Evolutionary conservation across 305 asterid genomes (phyloP).

Genomic region (Fraxinus angustifolia): DNA sequence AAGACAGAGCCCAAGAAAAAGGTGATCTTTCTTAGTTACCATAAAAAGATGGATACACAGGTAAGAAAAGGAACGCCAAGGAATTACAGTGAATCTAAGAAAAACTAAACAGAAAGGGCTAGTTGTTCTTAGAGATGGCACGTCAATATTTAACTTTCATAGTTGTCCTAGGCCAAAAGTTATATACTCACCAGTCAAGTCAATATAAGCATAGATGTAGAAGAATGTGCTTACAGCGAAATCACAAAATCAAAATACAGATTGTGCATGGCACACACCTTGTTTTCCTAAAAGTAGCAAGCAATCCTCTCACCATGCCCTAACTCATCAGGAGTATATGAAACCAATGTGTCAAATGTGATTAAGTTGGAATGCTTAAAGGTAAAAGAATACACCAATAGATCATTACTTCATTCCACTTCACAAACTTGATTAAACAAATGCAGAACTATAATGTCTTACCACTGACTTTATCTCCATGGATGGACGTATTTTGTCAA

Average conservation of each 20-base stretch:
- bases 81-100: neutral
- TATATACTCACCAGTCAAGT: neutral
- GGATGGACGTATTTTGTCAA: neutral
- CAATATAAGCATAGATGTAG: neutral
- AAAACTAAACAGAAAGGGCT: neutral
- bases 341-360: neutral
- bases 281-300: neutral
- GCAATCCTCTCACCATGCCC: neutral
- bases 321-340: neutral
- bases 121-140: neutral
- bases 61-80: neutral
- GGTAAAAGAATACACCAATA: neutral
- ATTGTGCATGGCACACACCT: neutral
- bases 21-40: neutral
- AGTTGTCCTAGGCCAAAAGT: neutral
- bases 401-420: neutral
- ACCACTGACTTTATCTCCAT: neutral
- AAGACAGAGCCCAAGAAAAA: neutral
- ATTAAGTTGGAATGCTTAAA: neutral
- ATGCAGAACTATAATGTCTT: neutral
- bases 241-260: neutral
- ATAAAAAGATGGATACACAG: neutral
- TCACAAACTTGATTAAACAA: neutral
- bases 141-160: neutral
- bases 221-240: neutral